Conservation (phyloP, 805 yeast species). For the Candida stauntonica region DNA sequence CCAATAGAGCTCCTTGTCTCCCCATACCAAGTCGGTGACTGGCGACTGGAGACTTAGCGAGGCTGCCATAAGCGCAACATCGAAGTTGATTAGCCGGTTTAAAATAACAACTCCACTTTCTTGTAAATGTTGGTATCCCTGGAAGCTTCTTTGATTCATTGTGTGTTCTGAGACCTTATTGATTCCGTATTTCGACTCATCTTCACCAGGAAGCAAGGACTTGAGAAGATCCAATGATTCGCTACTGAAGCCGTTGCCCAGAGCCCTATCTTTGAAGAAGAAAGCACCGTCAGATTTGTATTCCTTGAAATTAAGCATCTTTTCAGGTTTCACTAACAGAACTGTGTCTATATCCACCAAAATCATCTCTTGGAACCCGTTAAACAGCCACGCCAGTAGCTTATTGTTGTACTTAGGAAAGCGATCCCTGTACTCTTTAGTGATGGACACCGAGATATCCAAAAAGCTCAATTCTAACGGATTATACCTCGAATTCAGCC, state of each 20-base stretch:
- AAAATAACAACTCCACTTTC: constrained; percentile 29
- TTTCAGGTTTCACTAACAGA: constrained; percentile 35
- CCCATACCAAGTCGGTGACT: constrained; percentile 27
- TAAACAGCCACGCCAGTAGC: constrained; percentile 51
- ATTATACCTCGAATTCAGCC: not conserved
- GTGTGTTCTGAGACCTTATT: constrained; percentile 5
- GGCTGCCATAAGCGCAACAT: constrained; percentile 21
- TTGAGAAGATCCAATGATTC: constrained; percentile 2
- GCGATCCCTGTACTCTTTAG: constrained; percentile 1
- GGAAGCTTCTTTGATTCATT: constrained; percentile 5
- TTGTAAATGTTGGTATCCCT: constrained; percentile 23
- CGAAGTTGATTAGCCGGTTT: constrained; percentile 25
- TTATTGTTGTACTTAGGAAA: constrained; percentile 39
- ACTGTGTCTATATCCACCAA: constrained; percentile 53
- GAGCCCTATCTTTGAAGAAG: constrained; percentile 41
- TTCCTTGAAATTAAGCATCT: constrained; percentile 31
- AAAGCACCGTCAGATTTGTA: constrained; percentile 34
- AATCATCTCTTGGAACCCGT: constrained; percentile 46
- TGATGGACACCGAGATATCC: constrained; percentile 13
- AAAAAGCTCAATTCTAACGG: constrained; percentile 28
- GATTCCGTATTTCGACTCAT: constrained; percentile 7
- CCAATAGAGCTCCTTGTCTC: constrained; percentile 38
- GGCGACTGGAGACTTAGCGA: constrained; percentile 18
- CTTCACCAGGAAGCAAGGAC: constrained; percentile 8
- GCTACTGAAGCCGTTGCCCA: constrained; percentile 2